phyloP scores from a whole-genome alignment of 2,329 filamentous ascomycete genomes.

The Arachnomyces sp. region DNA sequence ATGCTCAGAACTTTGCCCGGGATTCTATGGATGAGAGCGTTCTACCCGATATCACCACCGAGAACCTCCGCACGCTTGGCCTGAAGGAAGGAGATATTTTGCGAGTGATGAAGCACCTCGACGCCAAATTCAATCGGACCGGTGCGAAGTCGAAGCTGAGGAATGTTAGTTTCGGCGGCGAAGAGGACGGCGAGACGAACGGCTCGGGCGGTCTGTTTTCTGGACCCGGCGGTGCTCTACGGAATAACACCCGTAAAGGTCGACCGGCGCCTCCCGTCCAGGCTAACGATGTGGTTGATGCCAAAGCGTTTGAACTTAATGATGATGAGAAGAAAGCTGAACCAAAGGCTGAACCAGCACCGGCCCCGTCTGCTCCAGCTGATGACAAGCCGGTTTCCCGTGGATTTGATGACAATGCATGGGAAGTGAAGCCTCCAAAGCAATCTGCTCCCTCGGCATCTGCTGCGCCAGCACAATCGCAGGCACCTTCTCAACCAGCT shows the following conservation, averaged over 20 bases:
- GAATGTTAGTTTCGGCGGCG: slow-evolving; percentile 46
- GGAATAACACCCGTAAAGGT: slow-evolving; percentile 91
- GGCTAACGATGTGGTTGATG: slow-evolving; percentile 76
- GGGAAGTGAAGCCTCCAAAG: slow-evolving; percentile 83
- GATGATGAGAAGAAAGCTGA: slow-evolving; percentile 39
- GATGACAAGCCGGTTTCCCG: slow-evolving; percentile 43
- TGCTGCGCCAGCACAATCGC: slow-evolving; percentile 25
- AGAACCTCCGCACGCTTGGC: slow-evolving; percentile 77
- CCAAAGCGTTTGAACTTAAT: slow-evolving; percentile 71
- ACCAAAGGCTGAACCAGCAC: slow-evolving; percentile 41
- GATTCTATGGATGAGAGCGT: slow-evolving; percentile 97
- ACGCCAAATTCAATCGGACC: slow-evolving; percentile 67
- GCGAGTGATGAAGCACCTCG: slow-evolving; percentile 83
- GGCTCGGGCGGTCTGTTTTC: slow-evolving; percentile 71
- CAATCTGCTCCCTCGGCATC: slow-evolving; percentile 31
- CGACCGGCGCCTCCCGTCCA: slow-evolving; percentile 80
- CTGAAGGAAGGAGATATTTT: slow-evolving; percentile 93
- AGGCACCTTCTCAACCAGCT: slow-evolving; percentile 38
- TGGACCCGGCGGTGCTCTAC: slow-evolving; percentile 79
- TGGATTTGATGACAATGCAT: slow-evolving; percentile 94
- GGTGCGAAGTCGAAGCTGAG: slow-evolving; percentile 48
- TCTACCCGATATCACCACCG: slow-evolving; percentile 78
- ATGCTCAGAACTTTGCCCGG: slow-evolving; percentile 77
- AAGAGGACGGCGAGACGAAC: slow-evolving; percentile 53
- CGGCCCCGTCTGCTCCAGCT: slow-evolving; percentile 41